Base-by-base conservation (phyloP, 768 basidiomycete genomes). In the Mycena polygramma region DNA sequence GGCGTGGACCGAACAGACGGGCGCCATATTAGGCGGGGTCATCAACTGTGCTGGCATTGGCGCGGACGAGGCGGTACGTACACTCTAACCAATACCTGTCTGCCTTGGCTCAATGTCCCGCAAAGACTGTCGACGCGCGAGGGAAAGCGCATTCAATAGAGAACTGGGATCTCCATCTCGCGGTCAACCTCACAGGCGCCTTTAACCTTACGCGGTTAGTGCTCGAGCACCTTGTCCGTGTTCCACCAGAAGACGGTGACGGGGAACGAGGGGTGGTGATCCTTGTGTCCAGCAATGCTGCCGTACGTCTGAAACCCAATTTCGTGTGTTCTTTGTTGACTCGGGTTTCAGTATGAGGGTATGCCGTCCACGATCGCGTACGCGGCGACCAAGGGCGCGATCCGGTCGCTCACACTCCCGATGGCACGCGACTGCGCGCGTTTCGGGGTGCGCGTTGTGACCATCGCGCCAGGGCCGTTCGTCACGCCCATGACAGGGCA, bases 341-440 rank as follows among this genome's bases (percentile, higher is more conserved):
- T 37, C 8, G 7, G 30, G 30, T 45, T 20, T 2, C 52, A 83
- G 82, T 81, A 78, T 65, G 77, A 81, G 62, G 81, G 79, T n/a
- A 81, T 83, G 74, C 79, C 82, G 53, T 81, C 81, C 10, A 84
- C 84, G 63, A 71, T 78, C 15, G 83, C 82, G 1, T 85, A 85
- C 70, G 70, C 80, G 15, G 80, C 80, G 8, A 74, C 77, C 11
- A 85, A 85, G 77, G 84, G 84, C 30, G 84, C 80, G 0, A 72
- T 85, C 20, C 75, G 77, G 30, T 79, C 82, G 10, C 70, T 85
- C 75, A 77, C 82, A 14, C 75, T 85, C 8, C 84, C 84, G 7
- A 79, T 84, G 77, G 79, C 84, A 26, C 77, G 84, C 39, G 84
- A 85, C 72, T 75, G 82, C 13, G 78, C 75, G 4, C 78, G 80